Evolutionary conservation across 768 basidiomycete species (phyloP), one percentile per base, ranked within the genome.

Genomic region (Boletus fagicola): DNA sequence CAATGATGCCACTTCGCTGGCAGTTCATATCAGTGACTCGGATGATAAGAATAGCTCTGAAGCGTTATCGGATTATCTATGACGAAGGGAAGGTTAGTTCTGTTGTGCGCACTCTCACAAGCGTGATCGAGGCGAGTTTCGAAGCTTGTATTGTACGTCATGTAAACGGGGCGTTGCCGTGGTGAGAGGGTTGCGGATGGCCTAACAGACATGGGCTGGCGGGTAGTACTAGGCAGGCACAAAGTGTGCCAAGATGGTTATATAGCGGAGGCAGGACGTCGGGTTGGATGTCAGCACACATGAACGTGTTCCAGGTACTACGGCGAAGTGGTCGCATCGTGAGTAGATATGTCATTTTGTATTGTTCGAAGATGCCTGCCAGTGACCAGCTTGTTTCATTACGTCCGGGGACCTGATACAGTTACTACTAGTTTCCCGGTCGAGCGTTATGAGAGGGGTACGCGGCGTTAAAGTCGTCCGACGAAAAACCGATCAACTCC

Each of bases 41-140:
- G 48, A 53, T 15, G 62, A 54, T 46, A 6, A 44, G 13, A 16
- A 30, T 49, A 38, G 12, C n/a, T 30, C 38, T 11, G 48, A 33
- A 36, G 38, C 12, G 50, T 50, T 55, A 54, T 59, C 61, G 26
- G 16, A 12, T 30, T 46, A 66, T 57, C 56, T 50, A 54, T 65
- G 59, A 64, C 31, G 26, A 30, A 62, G 4, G 28, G 18, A 33
- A 33, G 20, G 31, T 16, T 33, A 8, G 8, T 33, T 36, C 20
- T 36, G 8, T 11, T 24, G 36, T 15, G 47, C 28, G 31, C 45
- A 26, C 38, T 22, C 42, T 20, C 10, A 13, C 53, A 39, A 24
- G 12, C 54, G 39, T 51, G 56, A 51, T 61, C 44, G 49, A 53
- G 33, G 52, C 22, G 22, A 9, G 28, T 28, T 36, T 57, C 52